Evolutionary conservation across 2,329 filamentous ascomycete species (phyloP).

Genomic region (Calonectria fujianensis): DNA sequence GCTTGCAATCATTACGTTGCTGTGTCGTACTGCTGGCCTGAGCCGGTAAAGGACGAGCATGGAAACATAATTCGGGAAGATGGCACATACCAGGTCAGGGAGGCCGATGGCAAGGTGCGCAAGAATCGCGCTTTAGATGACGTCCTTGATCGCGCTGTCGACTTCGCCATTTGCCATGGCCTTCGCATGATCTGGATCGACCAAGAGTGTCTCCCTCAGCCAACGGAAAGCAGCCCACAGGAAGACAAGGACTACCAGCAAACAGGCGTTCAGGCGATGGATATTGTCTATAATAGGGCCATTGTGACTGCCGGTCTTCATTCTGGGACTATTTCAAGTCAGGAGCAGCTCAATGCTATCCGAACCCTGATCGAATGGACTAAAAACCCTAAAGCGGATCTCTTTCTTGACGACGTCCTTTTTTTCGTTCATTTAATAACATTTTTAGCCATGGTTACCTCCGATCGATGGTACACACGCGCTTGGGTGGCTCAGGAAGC

Average conservation of each 20-base stretch:
- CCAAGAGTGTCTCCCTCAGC: conserved; percentile 32
- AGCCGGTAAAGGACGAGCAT: too few species aligned
- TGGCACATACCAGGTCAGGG: conserved; percentile 3
- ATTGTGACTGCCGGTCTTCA: conserved; percentile 21
- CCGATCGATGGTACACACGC: too few species aligned
- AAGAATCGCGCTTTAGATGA: conserved; percentile 7
- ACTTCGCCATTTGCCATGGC: conserved; percentile 1
- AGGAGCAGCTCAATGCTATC: neutral
- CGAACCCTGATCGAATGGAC: too few species aligned
- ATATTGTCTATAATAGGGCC: conserved; percentile 23
- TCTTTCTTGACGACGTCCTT: too few species aligned
- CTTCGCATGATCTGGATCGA: conserved; percentile 36
- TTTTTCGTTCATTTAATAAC: too few species aligned
- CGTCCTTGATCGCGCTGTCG: conserved; percentile 21
- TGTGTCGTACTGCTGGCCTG: too few species aligned
- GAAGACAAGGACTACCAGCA: conserved; percentile 12
- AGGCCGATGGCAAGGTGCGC: neutral
- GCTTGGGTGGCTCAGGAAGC: too few species aligned
- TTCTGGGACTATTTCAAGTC: neutral
- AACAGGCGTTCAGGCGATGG: conserved; percentile 30
- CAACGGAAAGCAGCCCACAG: neutral
- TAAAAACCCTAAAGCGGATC: too few species aligned
- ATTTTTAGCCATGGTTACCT: too few species aligned
- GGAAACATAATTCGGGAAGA: neutral
- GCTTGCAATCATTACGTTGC: too few species aligned